Conservation (phyloP, 305 asterid genomes). For the Nicotiana rustica region DNA sequence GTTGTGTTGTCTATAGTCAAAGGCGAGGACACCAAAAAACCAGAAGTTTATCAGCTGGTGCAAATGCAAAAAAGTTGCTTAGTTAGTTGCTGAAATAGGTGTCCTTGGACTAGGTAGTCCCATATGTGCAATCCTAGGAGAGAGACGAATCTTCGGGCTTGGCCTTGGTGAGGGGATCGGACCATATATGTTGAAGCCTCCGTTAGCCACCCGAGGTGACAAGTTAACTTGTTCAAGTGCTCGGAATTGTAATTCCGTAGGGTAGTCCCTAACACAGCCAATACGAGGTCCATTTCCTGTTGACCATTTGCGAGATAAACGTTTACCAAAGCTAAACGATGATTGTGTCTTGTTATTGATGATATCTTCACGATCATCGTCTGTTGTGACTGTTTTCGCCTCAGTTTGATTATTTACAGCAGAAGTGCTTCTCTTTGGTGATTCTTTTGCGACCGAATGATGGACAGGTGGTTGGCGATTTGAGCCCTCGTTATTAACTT, state of each 20-base stretch:
- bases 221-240: constrained; percentile 93
- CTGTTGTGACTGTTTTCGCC: constrained; percentile 36
- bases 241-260: constrained; percentile 70
- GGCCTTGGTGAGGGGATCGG: constrained; percentile 98
- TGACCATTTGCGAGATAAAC: constrained; percentile 85
- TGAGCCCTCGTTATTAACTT: constrained; percentile 46
- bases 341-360: constrained; percentile 37
- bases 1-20: background rate
- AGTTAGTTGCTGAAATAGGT: constrained; percentile 54
- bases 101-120: constrained; percentile 93
- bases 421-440: constrained; percentile 35
- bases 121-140: constrained; percentile 86
- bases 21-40: constrained; percentile 29
- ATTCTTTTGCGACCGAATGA: constrained; percentile 37
- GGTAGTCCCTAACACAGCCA: constrained; percentile 91
- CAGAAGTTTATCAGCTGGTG: constrained; percentile 24
- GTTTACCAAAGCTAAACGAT: constrained; percentile 59
- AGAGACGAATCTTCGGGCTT: constrained; percentile 77
- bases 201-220: constrained; percentile 73
- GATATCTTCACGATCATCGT: constrained; percentile 27
- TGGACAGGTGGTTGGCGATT: constrained; percentile 24
- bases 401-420: constrained; percentile 32
- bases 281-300: constrained; percentile 87
- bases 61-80: background rate
- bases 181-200: constrained; percentile 56